Evolutionary conservation across 495 filamentous ascomycete species (phyloP).

Genomic region (Pseudevernia furfuracea): DNA sequence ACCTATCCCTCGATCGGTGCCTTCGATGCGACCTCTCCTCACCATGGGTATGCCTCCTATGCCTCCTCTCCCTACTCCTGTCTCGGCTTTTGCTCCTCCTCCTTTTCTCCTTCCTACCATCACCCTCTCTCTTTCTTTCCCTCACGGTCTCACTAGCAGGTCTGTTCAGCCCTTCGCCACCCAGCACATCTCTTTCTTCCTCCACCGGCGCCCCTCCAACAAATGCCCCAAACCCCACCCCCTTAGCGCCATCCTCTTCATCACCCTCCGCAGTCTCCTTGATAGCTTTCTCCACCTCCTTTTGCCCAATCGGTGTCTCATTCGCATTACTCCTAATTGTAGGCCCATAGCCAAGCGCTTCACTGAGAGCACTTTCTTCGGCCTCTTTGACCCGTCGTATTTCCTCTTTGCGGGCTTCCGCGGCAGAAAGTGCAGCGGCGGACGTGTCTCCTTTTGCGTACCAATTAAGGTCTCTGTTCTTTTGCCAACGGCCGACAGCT

Average conservation of each 20-base stretch:
- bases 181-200: constrained; percentile 45
- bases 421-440: constrained; percentile 52
- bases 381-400: constrained; percentile 78
- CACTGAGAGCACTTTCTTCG: constrained; percentile 81
- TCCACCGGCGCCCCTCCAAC: constrained; percentile 25
- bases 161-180: constrained; percentile 25
- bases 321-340: constrained; percentile 38
- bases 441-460: constrained; percentile 65
- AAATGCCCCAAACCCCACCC: constrained; percentile 20
- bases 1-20: constrained; percentile 29
- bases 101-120: constrained; percentile 12
- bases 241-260: constrained; percentile 25
- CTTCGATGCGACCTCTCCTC: constrained; percentile 31
- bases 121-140: constrained; percentile 13
- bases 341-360: constrained; percentile 63
- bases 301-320: constrained; percentile 35
- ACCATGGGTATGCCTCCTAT: constrained; percentile 34
- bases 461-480: constrained; percentile 78
- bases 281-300: constrained; percentile 29
- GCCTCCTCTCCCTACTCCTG: constrained; percentile 34
- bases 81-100: constrained; percentile 26
- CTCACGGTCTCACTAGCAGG: constrained; percentile 12
- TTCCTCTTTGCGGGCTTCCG: constrained; percentile 67
- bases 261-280: constrained; percentile 32
- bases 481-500: constrained; percentile 89